Percentiles rank a stretch among this genome's conserved stretches.
These are phyloP conservation scores for Tricholoma flavovirens DNA, from an alignment of 768 basidiomycete species.

Conservation along the genomic window DNA sequence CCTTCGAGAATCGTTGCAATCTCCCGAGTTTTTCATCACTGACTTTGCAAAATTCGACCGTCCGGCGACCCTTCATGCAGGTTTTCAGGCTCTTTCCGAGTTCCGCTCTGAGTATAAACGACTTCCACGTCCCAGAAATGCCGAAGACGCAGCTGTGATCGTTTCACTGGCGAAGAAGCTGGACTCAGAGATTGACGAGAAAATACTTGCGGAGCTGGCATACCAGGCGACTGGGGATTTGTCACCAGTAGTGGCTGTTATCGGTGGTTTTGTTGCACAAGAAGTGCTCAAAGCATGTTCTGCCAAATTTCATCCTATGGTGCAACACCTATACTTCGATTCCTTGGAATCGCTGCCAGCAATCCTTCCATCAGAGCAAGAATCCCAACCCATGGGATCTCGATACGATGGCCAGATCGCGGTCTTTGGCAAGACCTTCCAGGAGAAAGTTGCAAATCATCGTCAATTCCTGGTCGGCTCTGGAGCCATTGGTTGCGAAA, in stretches of 20 bases:
- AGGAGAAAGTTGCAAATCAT: constrained; percentile 83
- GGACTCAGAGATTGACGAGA: constrained; percentile 72
- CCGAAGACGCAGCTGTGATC: constrained; percentile 70
- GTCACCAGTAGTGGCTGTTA: constrained; percentile 84
- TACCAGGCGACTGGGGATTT: constrained; percentile 92
- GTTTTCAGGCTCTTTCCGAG: constrained; percentile 88
- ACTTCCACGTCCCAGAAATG: constrained; percentile 78
- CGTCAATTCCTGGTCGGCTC: constrained; percentile 96
- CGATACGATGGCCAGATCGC: constrained; percentile 95
- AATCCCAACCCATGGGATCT: constrained; percentile 74
- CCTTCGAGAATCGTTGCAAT: constrained; percentile 72
- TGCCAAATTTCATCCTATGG: constrained; percentile 95
- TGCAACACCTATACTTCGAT: constrained; percentile 95
- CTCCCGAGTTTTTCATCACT: constrained; percentile 87
- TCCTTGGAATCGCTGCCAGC: constrained; percentile 90
- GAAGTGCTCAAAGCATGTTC: constrained; percentile 96
- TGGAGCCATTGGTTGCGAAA: constrained; percentile 99
- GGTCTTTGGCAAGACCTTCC: constrained; percentile 91
- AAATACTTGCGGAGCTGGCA: constrained; percentile 74
- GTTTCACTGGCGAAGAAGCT: constrained; percentile 75
- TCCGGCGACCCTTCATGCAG: constrained; percentile 83
- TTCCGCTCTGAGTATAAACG: constrained; percentile 62
- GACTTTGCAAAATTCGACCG: constrained; percentile 98
- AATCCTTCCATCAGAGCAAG: constrained; percentile 68
- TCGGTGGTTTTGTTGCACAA: constrained; percentile 97